A percentile compares a stretch with the other conserved stretches of the same genome.
These are phyloP conservation scores for Trypanosoma congolense DNA, from an alignment of 208 protist genomes.

Conservation along the genomic window DNA sequence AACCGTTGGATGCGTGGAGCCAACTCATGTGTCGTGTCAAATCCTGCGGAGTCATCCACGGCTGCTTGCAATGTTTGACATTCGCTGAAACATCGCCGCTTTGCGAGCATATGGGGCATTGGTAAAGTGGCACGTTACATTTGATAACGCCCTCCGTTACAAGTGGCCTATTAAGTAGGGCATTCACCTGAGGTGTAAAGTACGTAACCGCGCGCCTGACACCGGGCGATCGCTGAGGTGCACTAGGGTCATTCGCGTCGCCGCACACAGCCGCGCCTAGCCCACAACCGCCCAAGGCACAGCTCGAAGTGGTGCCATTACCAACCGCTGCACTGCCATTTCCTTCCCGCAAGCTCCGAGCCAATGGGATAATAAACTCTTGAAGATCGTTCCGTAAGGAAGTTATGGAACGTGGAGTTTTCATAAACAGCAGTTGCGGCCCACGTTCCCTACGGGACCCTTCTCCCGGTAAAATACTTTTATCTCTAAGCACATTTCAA, in stretches of 20 bases:
- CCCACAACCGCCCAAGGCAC: neutral
- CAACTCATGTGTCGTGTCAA: constrained; percentile 63
- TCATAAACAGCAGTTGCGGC: no score
- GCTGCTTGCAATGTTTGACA: neutral
- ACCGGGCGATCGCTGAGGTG: constrained; percentile 5
- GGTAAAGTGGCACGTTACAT: constrained; percentile 21
- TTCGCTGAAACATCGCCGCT: neutral
- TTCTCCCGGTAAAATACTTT: no score
- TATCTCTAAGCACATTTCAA: no score
- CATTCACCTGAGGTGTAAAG: constrained; percentile 20
- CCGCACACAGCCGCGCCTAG: neutral
- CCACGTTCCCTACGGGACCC: no score
- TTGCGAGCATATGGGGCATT: constrained; percentile 18
- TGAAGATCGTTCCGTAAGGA: constrained; percentile 13
- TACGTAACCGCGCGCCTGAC: constrained; percentile 16
- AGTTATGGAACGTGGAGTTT: neutral
- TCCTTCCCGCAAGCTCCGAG: constrained; percentile 5
- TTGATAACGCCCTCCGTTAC: neutral
- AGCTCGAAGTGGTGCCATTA: neutral
- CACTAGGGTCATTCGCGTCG: neutral
- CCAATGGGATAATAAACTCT: constrained; percentile 20
- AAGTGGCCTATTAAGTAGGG: constrained; percentile 18
- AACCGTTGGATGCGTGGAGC: constrained; percentile 48
- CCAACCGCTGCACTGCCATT: neutral
- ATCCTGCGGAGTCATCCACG: constrained; percentile 35